These are phyloP conservation scores for Daedaleopsis sinensis DNA, from an alignment of 768 basidiomycete species.

Conservation along the genomic window DNA sequence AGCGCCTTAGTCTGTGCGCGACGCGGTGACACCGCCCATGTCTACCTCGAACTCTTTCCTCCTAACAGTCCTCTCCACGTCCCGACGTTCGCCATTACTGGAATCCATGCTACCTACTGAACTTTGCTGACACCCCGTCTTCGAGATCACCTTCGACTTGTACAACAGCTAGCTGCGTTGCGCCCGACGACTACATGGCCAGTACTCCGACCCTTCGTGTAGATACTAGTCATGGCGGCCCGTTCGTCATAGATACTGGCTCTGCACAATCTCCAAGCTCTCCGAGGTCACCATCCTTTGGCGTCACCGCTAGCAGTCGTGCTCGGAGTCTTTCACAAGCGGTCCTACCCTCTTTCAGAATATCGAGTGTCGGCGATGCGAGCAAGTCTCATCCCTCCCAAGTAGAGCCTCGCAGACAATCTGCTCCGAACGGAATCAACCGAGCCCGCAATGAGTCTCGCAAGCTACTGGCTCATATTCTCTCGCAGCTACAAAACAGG, in stretches of 20 bases:
- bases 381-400: slow-evolving; percentile 25
- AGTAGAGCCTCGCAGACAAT: slow-evolving; percentile 19
- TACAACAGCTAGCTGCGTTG: neutral
- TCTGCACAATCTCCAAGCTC: slow-evolving; percentile 9
- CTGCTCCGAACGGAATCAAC: slow-evolving; percentile 27
- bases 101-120: too few species aligned
- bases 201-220: slow-evolving; percentile 19
- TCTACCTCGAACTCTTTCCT: too few species aligned
- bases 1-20: too few species aligned
- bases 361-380: slow-evolving; percentile 30
- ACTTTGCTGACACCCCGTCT: too few species aligned
- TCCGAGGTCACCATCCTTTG: slow-evolving; percentile 12
- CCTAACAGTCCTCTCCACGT: too few species aligned
- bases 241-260: slow-evolving; percentile 2
- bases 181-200: neutral
- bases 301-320: slow-evolving; percentile 19
- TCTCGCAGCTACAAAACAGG: slow-evolving; percentile 64
- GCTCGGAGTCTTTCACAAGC: slow-evolving; percentile 31
- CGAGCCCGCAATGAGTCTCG: slow-evolving; percentile 63
- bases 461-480: slow-evolving; percentile 67
- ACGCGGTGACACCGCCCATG: neutral
- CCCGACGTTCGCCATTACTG: neutral
- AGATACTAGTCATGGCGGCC: slow-evolving; percentile 16
- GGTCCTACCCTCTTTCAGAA: slow-evolving; percentile 30
- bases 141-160: neutral